These are phyloP conservation scores for Phaeophleospora eucalypticola DNA, from an alignment of 2,329 filamentous ascomycete species.

Conservation along the genomic window DNA sequence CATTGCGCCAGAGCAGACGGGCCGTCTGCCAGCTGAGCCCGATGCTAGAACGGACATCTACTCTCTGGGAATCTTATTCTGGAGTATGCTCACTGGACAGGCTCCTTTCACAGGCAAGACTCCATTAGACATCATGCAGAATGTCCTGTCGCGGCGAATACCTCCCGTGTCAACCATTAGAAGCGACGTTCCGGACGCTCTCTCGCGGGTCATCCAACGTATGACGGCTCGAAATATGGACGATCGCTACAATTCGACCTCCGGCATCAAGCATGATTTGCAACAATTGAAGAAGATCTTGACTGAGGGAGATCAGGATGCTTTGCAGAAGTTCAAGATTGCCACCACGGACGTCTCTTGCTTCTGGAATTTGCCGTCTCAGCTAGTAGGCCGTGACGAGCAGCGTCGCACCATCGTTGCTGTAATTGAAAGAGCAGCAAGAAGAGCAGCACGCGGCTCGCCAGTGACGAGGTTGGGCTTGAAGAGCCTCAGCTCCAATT, in stretches of 20 bases:
- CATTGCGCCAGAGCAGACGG: conserved; percentile 92
- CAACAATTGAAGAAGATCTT: conserved; percentile 69
- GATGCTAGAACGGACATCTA: conserved; percentile 93
- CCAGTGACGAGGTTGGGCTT: conserved; percentile 39
- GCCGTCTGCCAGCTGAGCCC: conserved; percentile 85
- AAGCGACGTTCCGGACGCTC: conserved; percentile 76
- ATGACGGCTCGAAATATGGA: conserved; percentile 86
- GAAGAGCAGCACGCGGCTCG: conserved; percentile 49
- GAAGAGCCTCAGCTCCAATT: conserved; percentile 48
- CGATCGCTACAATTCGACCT: conserved; percentile 85
- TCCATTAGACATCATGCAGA: conserved; percentile 87
- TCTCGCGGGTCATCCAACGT: conserved; percentile 80
- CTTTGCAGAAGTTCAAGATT: conserved; percentile 69
- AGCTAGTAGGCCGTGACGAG: conserved; percentile 73
- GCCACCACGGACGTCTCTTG: conserved; percentile 85
- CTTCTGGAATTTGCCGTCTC: conserved; percentile 79
- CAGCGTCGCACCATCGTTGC: conserved; percentile 67
- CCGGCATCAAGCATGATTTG: conserved; percentile 79
- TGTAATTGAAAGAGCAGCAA: conserved; percentile 72
- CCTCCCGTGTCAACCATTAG: conserved; percentile 71
- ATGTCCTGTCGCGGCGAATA: conserved; percentile 74
- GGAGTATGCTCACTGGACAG: conserved; percentile 75
- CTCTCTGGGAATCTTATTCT: conserved; percentile 83
- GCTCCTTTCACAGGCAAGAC: conserved; percentile 75
- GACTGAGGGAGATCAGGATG: conserved; percentile 66